Percentiles rank a stretch among this genome's conserved stretches.
phyloP scores from a whole-genome alignment of 1,139 yeast genomes.

The Hanseniaspora gamundiae region DNA sequence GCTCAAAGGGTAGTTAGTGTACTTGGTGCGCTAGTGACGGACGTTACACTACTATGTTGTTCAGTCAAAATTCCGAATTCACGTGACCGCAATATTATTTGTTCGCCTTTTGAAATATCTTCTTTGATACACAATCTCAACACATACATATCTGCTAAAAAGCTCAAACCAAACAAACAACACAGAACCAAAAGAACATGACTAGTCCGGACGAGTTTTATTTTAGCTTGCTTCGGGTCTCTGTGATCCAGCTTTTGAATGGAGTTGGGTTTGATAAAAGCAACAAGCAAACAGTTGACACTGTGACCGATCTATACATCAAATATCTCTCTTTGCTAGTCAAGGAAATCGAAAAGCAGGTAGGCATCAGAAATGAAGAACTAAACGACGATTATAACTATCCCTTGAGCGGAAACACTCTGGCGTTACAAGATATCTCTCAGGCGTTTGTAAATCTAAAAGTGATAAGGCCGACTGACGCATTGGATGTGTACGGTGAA shows the following conservation, averaged over 20 bases:
- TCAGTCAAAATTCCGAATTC: too few relatives aligned
- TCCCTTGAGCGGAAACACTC: constrained; percentile 13
- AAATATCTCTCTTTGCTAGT: constrained; percentile 41
- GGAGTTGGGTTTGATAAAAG: constrained; percentile 66
- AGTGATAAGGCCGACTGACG: constrained; percentile 36
- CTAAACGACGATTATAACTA: constrained; percentile 15
- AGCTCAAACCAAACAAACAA: background rate
- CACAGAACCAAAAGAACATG: background rate
- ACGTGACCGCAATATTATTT: too few relatives aligned
- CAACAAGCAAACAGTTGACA: constrained; percentile 47
- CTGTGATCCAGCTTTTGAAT: constrained; percentile 55
- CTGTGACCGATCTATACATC: constrained; percentile 49
- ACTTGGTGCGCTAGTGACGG: too few relatives aligned
- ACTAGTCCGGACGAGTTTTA: constrained; percentile 32
- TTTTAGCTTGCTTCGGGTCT: constrained; percentile 47
- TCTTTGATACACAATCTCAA: too few relatives aligned
- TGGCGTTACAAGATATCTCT: constrained; percentile 45
- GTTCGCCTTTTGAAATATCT: too few relatives aligned
- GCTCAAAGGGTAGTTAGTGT: too few relatives aligned
- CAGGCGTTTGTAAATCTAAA: constrained; percentile 48
- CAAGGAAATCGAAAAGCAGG: constrained; percentile 26
- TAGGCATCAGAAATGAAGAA: constrained; percentile 30
- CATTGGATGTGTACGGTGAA: constrained; percentile 31
- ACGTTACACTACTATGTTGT: too few relatives aligned
- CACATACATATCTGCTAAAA: too few relatives aligned